These are phyloP conservation scores for Fusarium sp. DNA, from an alignment of 2,329 filamentous ascomycete species.

Conservation along the genomic window DNA sequence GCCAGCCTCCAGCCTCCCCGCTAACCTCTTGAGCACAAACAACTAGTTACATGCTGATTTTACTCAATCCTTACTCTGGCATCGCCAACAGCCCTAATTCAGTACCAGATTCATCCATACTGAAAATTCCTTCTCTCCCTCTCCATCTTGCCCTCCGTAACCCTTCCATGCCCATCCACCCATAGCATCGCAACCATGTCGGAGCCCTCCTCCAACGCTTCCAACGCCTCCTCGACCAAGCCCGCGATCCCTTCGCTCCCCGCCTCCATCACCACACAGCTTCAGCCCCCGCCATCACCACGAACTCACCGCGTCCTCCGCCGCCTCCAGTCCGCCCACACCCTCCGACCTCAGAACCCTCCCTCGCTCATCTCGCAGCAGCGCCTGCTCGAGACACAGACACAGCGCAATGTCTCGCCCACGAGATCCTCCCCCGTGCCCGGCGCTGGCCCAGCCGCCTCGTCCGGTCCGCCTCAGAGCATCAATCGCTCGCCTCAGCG, in stretches of 20 bases:
- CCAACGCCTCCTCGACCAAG: slow-evolving; percentile 23
- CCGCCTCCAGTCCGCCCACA: slow-evolving; percentile 80
- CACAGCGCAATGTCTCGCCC: slow-evolving; percentile 51
- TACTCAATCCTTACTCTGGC: slow-evolving; percentile 8
- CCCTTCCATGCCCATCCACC: slow-evolving; percentile 9
- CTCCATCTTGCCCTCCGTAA: background rate
- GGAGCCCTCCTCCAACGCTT: slow-evolving; percentile 26
- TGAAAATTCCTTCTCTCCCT: background rate
- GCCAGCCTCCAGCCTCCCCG: slow-evolving; percentile 33
- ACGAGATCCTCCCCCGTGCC: slow-evolving; percentile 35
- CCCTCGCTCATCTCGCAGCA: slow-evolving; percentile 73
- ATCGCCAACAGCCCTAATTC: slow-evolving; percentile 16
- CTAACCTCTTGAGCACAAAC: slow-evolving; percentile 8
- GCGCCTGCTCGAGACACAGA: slow-evolving; percentile 60
- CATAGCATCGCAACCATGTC: slow-evolving; percentile 31
- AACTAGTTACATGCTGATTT: background rate
- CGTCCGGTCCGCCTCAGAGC: slow-evolving; percentile 15
- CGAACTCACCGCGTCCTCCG: slow-evolving; percentile 75
- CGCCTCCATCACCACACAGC: slow-evolving; percentile 52
- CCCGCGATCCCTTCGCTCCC: slow-evolving; percentile 38
- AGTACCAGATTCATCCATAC: background rate
- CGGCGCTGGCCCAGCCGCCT: slow-evolving; percentile 9
- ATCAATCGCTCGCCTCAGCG: slow-evolving; percentile 61
- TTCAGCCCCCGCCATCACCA: slow-evolving; percentile 68
- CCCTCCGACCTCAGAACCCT: slow-evolving; percentile 63